Conservation (phyloP, 176 grass and related monocot species). For the Guadua angustifolia region DNA sequence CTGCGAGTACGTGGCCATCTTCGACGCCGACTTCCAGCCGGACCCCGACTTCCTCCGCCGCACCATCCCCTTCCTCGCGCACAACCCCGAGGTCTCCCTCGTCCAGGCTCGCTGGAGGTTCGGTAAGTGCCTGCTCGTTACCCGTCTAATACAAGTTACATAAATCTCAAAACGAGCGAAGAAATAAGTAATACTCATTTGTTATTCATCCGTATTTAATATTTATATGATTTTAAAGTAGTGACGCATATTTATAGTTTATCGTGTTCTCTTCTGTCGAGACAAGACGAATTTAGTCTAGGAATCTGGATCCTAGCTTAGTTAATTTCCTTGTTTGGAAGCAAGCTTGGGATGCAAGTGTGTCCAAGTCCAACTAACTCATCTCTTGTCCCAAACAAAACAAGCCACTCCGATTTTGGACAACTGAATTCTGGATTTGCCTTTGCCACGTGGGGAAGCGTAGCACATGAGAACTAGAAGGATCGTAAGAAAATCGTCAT, state of each 20-base stretch:
- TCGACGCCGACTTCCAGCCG: constrained; percentile 95
- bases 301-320: constrained; percentile 10
- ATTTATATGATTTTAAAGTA: too few relatives aligned
- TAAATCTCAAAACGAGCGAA: too few relatives aligned
- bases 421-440: background rate
- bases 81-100: constrained; percentile 75
- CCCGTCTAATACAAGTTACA: too few relatives aligned
- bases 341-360: constrained; percentile 24
- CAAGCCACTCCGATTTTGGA: background rate
- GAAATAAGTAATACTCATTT: too few relatives aligned
- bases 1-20: constrained; percentile 87
- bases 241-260: too few relatives aligned
- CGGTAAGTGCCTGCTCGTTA: constrained; percentile 32
- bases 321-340: background rate
- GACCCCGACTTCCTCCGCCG: constrained; percentile 76
- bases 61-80: constrained; percentile 78
- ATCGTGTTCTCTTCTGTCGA: too few relatives aligned
- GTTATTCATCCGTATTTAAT: too few relatives aligned
- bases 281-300: too few relatives aligned
- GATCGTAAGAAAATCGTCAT: too few relatives aligned
- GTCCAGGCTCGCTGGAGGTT: constrained; percentile 87
- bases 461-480: background rate
- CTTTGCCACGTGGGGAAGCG: background rate
- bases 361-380: background rate
- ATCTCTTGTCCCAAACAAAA: background rate